Evolutionary conservation across 2,329 filamentous ascomycete species (phyloP), one percentile per base, ranked within the genome.

Genomic region (Aureobasidium sp.): DNA sequence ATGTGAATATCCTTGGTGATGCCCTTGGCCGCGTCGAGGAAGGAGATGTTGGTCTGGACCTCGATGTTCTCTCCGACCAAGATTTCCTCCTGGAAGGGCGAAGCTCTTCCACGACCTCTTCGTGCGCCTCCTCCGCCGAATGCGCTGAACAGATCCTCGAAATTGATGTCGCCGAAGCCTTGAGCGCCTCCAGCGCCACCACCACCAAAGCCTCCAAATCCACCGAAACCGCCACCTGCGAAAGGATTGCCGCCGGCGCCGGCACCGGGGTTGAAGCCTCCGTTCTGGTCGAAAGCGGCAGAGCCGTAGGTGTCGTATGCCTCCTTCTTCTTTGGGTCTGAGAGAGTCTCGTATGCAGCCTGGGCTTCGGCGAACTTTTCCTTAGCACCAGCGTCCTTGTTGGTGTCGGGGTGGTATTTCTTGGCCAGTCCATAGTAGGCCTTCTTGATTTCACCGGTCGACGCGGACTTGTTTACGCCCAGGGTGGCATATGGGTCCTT

Each of bases 361-460:
- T 99, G 94, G 61, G 95, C 90, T 68, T 97, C 93, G 66, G 87
- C 84, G 70, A 99, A 99, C 70, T 89, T 93, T 70, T 97, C 94
- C 74, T 97, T 97, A 39, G 94, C 92, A n/a, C 80, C 83, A 2
- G 90, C 75, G 68, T 97, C 94, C 75, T 97, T 97, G 81, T 97
- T 99, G 39, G 94, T 97, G 74, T 99, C 94, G 9, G 94, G 94
- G 71, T 99, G 94, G 73, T 86, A 99, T 72, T 97, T 99, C 77
- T 99, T 99, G 22, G 94, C 94, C 63, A 97, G 81, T 56, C 92
- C 90, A 73, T 99, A 99, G 79, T 99, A 99, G 3, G 94, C 92
- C 75, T 97, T 97, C 75, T 99, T 99, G 74, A 99, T 97, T 39
- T 97, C 93, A 64, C 85, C 80, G 3, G 91, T 79, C 1, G 90